Base-by-base conservation (phyloP, 169 alveolate genomes). In the Eimeria sp. region DNA sequence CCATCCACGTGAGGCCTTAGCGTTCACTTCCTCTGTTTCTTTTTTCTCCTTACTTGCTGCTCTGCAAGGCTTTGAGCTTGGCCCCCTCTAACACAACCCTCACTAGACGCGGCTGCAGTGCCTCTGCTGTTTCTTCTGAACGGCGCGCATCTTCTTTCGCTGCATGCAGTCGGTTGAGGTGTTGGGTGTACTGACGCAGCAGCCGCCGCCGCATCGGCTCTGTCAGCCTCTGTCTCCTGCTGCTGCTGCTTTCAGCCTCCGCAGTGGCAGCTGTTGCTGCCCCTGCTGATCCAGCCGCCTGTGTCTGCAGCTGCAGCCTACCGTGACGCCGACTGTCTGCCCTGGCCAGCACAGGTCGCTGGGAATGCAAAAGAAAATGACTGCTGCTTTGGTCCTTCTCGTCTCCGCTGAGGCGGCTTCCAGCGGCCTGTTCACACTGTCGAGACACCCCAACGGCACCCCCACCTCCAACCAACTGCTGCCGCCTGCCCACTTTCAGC, bases 151-250 rank as follows among this genome's bases (percentile, higher is more conserved):
- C 90, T 45, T 25, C 72, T n/a, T 43, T 49, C 49, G 90, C 70
- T 51, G 90, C 90, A 18, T 43, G 58, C 16, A 82, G 73, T 5
- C 10, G 20, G 11, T 40, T 9, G 25, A 43, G 73, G 51, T 20
- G 65, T 25, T 45, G 54, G 10, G 70, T 18, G 43, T 82, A 25
- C 47, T 82, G 90, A 70, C 11, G 90, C 90, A 82, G 90, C 65
- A 82, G 47, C 47, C 70, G 65, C 72, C 20, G 90, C 72, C 90
- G 34, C 90, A 82, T 43, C 51, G 90, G 90, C 27, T 11, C 90
- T n/a, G 14, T 63, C 7, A 82, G 73, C 16, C 72, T 6, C 72
- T 82, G 49, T 25, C 45, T 78, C 27, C 88, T 78, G 16, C 30
- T 40, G 40, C 61, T 40, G 18, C 30, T 34, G 14, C 11, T 63